A percentile compares a stretch with the other conserved stretches of the same genome.
phyloP scores from a whole-genome alignment of 495 filamentous ascomycete genomes.

The Rhypophila decipiens region DNA sequence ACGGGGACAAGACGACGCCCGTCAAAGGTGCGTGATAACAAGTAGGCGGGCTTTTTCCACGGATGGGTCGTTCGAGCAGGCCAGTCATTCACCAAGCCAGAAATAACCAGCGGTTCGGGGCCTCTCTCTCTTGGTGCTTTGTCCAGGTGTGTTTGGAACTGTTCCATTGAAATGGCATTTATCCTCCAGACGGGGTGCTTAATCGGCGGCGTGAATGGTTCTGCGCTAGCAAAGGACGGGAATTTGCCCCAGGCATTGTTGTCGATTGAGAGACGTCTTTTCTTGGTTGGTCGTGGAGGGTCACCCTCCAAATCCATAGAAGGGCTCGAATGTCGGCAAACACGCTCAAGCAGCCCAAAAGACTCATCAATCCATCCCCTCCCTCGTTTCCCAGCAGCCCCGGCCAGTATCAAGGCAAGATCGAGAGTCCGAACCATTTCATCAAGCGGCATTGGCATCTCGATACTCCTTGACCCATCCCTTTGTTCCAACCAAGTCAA shows the following conservation, averaged over 20 bases:
- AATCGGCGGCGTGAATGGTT: conserved; percentile 38
- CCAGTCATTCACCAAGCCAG: conserved; percentile 60
- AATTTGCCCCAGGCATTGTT: conserved; percentile 6
- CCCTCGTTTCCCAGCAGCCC: conserved; percentile 53
- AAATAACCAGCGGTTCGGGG: conserved; percentile 63
- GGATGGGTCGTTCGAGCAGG: conserved; percentile 62
- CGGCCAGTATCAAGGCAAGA: conserved; percentile 75
- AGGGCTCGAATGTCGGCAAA: conserved; percentile 13
- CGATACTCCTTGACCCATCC: neutral
- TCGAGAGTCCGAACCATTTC: conserved; percentile 64
- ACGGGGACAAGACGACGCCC: conserved; percentile 80
- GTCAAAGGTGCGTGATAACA: conserved; percentile 65
- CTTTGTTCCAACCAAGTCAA: conserved; percentile 4
- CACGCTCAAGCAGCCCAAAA: conserved; percentile 38
- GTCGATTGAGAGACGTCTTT: conserved; percentile 13
- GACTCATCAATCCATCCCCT: conserved; percentile 53
- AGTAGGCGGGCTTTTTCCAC: conserved; percentile 71
- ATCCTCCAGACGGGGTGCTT: conserved; percentile 27
- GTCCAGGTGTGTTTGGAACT: conserved; percentile 60
- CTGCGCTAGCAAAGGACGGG: conserved; percentile 34
- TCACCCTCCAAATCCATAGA: neutral
- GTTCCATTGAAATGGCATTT: conserved; percentile 45
- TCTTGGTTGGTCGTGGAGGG: conserved; percentile 14
- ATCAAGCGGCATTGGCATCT: conserved; percentile 15
- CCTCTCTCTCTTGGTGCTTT: conserved; percentile 15